Conservation (phyloP, 495 filamentous ascomycete genomes). For the Neurospora discreta region DNA sequence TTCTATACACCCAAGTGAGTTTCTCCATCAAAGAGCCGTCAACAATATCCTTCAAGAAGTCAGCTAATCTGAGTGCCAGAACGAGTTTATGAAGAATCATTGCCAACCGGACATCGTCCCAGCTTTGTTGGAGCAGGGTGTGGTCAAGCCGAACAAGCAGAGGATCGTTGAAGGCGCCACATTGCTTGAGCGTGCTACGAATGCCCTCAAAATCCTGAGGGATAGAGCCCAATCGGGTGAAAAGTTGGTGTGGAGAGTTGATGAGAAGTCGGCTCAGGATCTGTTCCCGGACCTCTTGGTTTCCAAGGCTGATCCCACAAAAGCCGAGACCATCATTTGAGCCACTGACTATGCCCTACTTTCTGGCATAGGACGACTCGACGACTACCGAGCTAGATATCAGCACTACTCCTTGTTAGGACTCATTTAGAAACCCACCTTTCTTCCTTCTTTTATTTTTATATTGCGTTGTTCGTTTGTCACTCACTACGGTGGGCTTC, state of each 20-base stretch:
- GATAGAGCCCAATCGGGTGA: constrained; percentile 35
- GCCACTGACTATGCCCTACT: background rate
- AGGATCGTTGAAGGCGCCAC: constrained; percentile 36
- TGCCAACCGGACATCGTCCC: constrained; percentile 41
- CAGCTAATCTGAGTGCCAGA: constrained; percentile 20
- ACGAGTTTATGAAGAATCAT: constrained; percentile 35
- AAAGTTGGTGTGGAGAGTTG: constrained; percentile 39
- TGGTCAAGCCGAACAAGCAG: constrained; percentile 36
- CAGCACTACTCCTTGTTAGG: background rate
- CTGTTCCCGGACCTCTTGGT: background rate
- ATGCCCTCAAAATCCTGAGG: constrained; percentile 30
- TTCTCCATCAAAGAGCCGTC: background rate
- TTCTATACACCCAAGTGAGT: constrained; percentile 35
- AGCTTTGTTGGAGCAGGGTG: constrained; percentile 29
- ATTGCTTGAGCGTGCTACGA: constrained; percentile 38
- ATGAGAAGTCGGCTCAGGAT: constrained; percentile 12
- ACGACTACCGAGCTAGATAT: background rate
- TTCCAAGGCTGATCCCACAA: background rate
- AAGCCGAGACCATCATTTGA: background rate
- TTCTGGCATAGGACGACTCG: constrained; percentile 5
- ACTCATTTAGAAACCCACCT: background rate
- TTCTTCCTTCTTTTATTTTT: too few relatives aligned
- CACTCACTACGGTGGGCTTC: background rate
- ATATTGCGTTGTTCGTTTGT: too few relatives aligned
- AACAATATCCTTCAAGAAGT: background rate